Evolutionary conservation across 495 filamentous ascomycete genomes (phyloP).

Genomic region (Durotheca rogersii): DNA sequence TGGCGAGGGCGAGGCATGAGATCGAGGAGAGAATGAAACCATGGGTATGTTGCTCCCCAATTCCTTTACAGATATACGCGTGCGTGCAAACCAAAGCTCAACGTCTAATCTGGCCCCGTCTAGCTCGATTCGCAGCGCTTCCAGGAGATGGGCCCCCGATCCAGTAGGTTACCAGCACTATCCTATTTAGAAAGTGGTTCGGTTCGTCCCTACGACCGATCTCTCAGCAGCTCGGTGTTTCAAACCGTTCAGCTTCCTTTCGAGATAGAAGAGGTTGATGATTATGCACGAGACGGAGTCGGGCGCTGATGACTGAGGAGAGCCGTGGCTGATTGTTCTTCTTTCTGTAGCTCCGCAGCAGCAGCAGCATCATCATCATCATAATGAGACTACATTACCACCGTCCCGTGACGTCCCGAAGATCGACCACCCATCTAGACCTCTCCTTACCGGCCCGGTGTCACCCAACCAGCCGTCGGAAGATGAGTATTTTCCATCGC

Average conservation of each 20-base stretch:
- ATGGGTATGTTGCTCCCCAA: conserved; percentile 38
- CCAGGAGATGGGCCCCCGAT: conserved; percentile 28
- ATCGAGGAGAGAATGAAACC: conserved; percentile 44
- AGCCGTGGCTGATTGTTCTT: conserved; percentile 35
- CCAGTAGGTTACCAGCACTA: conserved; percentile 34
- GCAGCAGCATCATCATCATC: too few relatives aligned
- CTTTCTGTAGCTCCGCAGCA: conserved; percentile 39
- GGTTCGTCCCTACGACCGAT: conserved; percentile 26
- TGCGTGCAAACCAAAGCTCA: neutral
- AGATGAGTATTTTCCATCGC: conserved; percentile 34
- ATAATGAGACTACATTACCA: conserved; percentile 41
- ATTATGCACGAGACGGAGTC: conserved; percentile 22
- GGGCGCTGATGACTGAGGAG: conserved; percentile 35
- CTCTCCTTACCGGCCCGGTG: conserved; percentile 24
- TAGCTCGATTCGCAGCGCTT: conserved; percentile 35
- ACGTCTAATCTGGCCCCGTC: conserved; percentile 8
- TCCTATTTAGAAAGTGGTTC: conserved; percentile 28
- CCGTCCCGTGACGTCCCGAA: conserved; percentile 32
- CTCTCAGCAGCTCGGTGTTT: conserved; percentile 30
- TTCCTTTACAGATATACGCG: too few relatives aligned
- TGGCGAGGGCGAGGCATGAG: conserved; percentile 43
- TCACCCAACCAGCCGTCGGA: conserved; percentile 30
- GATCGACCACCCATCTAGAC: conserved; percentile 36
- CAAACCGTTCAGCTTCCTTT: conserved; percentile 34
- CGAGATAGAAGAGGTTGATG: conserved; percentile 37